Evolutionary conservation across 345 rosid genomes (phyloP), one percentile per base, ranked within the genome.

Genomic region (Trapa bicornis): DNA sequence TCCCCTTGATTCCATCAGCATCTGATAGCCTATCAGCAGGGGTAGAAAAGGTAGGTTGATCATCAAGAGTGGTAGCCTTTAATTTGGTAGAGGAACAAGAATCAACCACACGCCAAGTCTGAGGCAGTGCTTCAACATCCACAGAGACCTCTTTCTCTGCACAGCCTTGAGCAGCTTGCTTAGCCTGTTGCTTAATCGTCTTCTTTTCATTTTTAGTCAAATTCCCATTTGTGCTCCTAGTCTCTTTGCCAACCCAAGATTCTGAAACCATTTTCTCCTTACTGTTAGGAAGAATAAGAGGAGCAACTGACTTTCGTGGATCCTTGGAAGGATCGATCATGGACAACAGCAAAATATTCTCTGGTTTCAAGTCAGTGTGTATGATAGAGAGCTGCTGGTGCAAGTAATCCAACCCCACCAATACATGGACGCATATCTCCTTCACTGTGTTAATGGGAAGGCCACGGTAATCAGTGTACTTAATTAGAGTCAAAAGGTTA

Each of bases 331-430:
- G 86, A 69, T 87, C 93, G 15, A 87, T 82, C 82, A 73, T 83
- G 39, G 87, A 79, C 72, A 83, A 67, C 16, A 85, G 53, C 81
- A 87, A 82, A 68, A 87, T 80, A 65, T 87, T 85, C 75, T 87
- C 90, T 0, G 86, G 94, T 74, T 83, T 87, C 66, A 85, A 17
- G 77, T 87, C 94, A 65, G 90, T 87, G 67, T 87, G 94, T 70
- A 85, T 87, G 37, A 85, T 85, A 29, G 94, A 87, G 64, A 87
- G 94, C 67, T 85, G 80, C 71, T 88, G 72, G 64, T 85, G 94
- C 80, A 87, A 82, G 79, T 83, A 84, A 79, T 84, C 90, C 68
- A 85, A 80, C 32, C 90, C 90, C 74, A 78, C 82, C 70, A 87
- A 76, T 68, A 85, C 43, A 68, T 83, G 82, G 45, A 54, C 63